These are phyloP conservation scores for Rhododendron griersonianum DNA, from an alignment of 148 eudicot species.

Conservation along the genomic window DNA sequence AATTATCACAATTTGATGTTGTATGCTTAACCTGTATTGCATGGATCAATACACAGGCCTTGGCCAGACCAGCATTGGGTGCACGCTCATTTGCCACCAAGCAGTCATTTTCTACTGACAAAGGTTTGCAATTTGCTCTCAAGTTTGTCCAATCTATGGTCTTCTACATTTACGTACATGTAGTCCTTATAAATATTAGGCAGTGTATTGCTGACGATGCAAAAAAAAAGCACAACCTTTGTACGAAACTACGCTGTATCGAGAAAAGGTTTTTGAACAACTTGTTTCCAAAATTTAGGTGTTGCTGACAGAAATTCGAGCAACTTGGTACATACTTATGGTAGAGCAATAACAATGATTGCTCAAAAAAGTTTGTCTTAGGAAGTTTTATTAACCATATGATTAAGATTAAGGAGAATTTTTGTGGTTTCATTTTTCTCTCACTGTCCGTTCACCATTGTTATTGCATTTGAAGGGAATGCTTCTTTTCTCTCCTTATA, in stretches of 20 bases:
- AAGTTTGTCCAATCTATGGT: conserved; percentile 3
- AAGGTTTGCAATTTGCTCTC: conserved; percentile 26
- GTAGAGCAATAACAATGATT: neutral
- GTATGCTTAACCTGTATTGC: neutral
- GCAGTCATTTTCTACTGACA: conserved; percentile 47
- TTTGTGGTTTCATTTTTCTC: neutral
- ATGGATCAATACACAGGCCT: conserved; percentile 18
- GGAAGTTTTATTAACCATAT: neutral
- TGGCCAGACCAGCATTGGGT: conserved; percentile 32
- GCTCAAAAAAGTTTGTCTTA: neutral
- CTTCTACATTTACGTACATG: neutral
- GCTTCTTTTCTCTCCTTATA: neutral
- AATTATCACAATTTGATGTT: neutral
- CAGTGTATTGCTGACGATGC: neutral
- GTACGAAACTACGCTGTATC: neutral
- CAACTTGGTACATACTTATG: neutral
- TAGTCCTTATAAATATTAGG: too few relatives aligned
- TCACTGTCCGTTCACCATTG: neutral
- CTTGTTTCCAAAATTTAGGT: neutral
- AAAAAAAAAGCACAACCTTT: neutral
- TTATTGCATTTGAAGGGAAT: neutral
- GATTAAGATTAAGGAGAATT: neutral
- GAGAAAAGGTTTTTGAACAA: neutral
- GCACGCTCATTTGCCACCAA: conserved; percentile 48
- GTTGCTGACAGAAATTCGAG: neutral